Base-by-base conservation (phyloP, 2,329 filamentous ascomycete species). In the Penicillium sp. region DNA sequence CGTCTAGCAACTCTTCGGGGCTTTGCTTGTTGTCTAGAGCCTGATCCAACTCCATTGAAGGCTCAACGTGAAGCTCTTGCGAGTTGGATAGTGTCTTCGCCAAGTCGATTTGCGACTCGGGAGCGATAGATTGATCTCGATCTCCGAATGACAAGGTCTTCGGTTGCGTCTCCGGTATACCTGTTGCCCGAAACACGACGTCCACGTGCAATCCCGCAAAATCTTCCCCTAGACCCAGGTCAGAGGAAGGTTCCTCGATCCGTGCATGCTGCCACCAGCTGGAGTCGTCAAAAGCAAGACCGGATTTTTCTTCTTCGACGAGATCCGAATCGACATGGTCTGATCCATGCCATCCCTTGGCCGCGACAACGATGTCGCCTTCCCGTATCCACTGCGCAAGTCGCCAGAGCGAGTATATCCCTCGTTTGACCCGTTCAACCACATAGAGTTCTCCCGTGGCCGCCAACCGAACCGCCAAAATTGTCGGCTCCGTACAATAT, bases 361-460 rank as follows among this genome's bases (percentile, higher is more conserved):
- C 61, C 12, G 66, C 67, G 53, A 67, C 66, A n/a, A 65, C 43
- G 5, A 73, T 44, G 52, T 72, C 66, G 3, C 66, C 65, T 49
- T 71, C 69, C 37, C 63, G 59, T 5, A 73, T 61, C 44, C 57
- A 62, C 12, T 52, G 51, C 6, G 55, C 64, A 38, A 73, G 56
- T 34, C 63, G 62, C 25, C 58, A 67, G 29, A 73, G 55, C n/a
- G 70, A 65, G 50, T 71, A 73, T 35, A 73, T 60, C 2, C 64
- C 64, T 38, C 47, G 52, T 46, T 71, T 72, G 12, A 72, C 68
- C 13, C 65, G 51, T 48, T 73, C 71, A 7, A 73, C 56, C 26
- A 66, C 60, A 48, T 68, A 72, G 4, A 72, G 49, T 3, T 61
- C 60, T 1, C 63, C 61, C 44, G 62, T 61, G 24, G 55, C 52